Evolutionary conservation across 257 asterid genomes (phyloP).

Genomic region (Solanum chilense): DNA sequence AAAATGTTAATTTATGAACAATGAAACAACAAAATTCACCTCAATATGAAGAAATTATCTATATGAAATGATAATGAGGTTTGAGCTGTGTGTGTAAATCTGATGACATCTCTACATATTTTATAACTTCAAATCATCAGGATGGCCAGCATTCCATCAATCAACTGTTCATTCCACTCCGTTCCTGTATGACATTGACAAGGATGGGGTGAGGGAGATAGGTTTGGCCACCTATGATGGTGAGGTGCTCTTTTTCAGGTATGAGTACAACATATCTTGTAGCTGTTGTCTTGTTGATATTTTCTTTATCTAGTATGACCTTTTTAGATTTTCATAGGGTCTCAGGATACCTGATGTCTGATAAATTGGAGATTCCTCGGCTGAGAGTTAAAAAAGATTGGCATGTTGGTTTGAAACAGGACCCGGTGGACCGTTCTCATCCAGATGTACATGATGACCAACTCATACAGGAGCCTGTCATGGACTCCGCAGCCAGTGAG

Average conservation of each 20-base stretch:
- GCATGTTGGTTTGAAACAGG: constrained; percentile 83
- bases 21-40: neutral
- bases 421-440: constrained; percentile 85
- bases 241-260: constrained; percentile 98
- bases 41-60: neutral
- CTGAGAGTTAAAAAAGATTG: constrained; percentile 88
- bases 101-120: neutral
- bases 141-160: constrained; percentile 99
- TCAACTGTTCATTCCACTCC: constrained; percentile 98
- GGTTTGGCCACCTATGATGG: constrained; percentile 94
- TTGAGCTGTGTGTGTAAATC: neutral
- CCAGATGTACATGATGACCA: constrained; percentile 87
- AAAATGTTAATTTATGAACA: neutral
- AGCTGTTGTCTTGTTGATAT: neutral
- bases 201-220: constrained; percentile 97
- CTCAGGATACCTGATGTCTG: constrained; percentile 93
- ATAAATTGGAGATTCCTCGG: constrained; percentile 83
- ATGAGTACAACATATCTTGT: neutral
- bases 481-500: constrained; percentile 47
- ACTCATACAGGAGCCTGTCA: constrained; percentile 53
- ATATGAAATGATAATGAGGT: neutral
- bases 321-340: constrained; percentile 33
- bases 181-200: constrained; percentile 85
- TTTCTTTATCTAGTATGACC: neutral
- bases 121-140: constrained; percentile 24